Evolutionary conservation across 106 monocot genomes (phyloP), one percentile per base, ranked within the genome.

Genomic region (Allium cepa): DNA sequence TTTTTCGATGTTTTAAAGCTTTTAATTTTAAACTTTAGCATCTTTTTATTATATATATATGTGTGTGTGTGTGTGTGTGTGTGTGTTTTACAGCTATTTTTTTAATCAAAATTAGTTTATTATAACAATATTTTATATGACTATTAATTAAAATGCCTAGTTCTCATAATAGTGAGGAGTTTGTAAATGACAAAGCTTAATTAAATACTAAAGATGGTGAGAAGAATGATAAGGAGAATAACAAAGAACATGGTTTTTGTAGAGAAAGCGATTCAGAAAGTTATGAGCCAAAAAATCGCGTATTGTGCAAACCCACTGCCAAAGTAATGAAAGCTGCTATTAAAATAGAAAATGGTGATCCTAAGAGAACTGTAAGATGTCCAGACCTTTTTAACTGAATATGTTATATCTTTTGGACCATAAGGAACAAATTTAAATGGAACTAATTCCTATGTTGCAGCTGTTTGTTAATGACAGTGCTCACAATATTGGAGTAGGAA

Each of bases 381-480:
- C 36, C 36, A 36, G 36, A 36, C 1, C 36, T 36, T 36, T 36
- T 36, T 36, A 36, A 36, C 36, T 36, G 36, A 36, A 36, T 36
- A 36, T 36, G 4, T n/a, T 36, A 36, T 1, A 36, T 36, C 36
- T 36, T 36, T 36, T 36, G 36, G 36, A 36, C 36, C 1, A 9
- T 26, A 26, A 53, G 13, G 0, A 60, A 51, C 47, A 27, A 12
- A 47, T 36, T 36, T 15, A 7, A 12, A 52, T 15, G 49, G n/a
- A 22, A 18, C 12, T n/a, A 1, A 50, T 67, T 61, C 65, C 17
- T 45, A 9, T 7, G 10, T 67, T 69, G 10, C 81, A 93, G 93
- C 71, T 93, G 5, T 93, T 93, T 59, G 86, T 93, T 46, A 88
- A 93, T 64, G 93, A 93, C 70, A 93, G 88, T 66, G 75, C 69